Evolutionary conservation across 805 yeast genomes (phyloP).

Genomic region (Cephaloascus fragrans): DNA sequence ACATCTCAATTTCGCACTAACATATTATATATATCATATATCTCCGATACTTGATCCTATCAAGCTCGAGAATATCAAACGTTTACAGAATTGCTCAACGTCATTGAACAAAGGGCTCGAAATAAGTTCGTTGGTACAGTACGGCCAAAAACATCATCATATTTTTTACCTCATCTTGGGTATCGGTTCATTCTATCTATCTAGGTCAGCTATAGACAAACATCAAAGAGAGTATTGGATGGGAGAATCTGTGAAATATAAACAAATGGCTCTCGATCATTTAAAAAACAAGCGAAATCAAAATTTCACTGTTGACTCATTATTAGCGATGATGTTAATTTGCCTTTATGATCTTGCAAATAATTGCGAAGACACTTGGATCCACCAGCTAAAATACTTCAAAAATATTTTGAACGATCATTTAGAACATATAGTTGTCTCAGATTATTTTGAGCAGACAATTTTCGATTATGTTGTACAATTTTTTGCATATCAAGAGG

Average conservation of each 20-base stretch:
- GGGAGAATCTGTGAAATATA: background rate
- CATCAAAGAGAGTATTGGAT: conserved; percentile 1
- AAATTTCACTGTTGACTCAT: conserved; percentile 1
- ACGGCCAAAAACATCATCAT: conserved; percentile 3
- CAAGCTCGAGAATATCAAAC: background rate
- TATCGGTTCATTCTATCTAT: conserved; percentile 3
- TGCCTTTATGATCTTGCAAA: conserved; percentile 5
- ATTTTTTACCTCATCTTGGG: conserved; percentile 3
- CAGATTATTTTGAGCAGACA: conserved; percentile 1
- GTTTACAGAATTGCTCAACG: background rate
- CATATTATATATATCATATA: conserved; percentile 3
- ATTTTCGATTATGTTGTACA: conserved; percentile 4
- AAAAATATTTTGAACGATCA: conserved; percentile 1
- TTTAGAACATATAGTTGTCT: background rate
- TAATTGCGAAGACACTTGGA: conserved; percentile 5
- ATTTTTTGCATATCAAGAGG: conserved; percentile 5
- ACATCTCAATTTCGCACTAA: conserved; percentile 2
- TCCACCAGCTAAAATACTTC: conserved; percentile 1
- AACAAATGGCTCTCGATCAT: conserved; percentile 1
- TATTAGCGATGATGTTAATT: conserved; percentile 3
- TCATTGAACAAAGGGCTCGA: conserved; percentile 2
- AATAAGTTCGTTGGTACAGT: conserved; percentile 2
- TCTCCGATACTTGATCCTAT: conserved; percentile 5
- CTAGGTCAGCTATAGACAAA: conserved; percentile 1
- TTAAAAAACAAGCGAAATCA: background rate